Evolutionary conservation across 2,329 filamentous ascomycete genomes (phyloP), one percentile per base, ranked within the genome.

Genomic region (Fusarium globosum): DNA sequence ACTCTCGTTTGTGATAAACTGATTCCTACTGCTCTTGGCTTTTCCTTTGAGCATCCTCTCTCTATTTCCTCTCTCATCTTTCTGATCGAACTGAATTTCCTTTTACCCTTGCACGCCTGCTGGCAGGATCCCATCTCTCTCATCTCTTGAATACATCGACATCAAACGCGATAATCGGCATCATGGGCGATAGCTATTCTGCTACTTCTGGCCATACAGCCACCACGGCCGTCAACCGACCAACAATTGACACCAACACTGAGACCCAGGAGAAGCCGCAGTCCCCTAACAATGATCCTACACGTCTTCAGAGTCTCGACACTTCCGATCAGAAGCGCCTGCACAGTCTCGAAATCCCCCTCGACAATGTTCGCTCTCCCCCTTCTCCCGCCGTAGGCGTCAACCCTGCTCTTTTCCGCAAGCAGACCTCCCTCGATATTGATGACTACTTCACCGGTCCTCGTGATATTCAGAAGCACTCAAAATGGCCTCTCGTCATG

Each of bases 401-500:
- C 53, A 73, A 81, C 39, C 77, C 77, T 14, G 74, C 78, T 45
- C 72, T 78, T 41, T 82, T 81, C 67, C 79, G 77, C 42, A 79
- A 79, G 45, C 81, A 80, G 36, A 80, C 78, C 21, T 82, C 81
- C 20, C 79, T 86, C 68, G 86, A 89, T 39, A 72, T 91, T 53
- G 88, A 90, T 68, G 88, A 91, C 71, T 91, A 91, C 80, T 92
- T 91, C 78, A 88, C 80, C 55, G 90, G 89, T 18, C 93, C 93
- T 56, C 88, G 91, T 69, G 90, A 94, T 79, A 88, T 94, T 72
- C 86, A 90, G 65, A 89, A 89, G 77, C 92, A 95, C 81, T 94
- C 92, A 26, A 94, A 93, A 86, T 91, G 92, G 87, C 93, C 93
- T 23, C 88, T 90, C 71, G 92, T 94, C 79, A 83, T 95, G 80